phyloP scores from a whole-genome alignment of 140 eudicot species.

The Artemisia princeps region DNA sequence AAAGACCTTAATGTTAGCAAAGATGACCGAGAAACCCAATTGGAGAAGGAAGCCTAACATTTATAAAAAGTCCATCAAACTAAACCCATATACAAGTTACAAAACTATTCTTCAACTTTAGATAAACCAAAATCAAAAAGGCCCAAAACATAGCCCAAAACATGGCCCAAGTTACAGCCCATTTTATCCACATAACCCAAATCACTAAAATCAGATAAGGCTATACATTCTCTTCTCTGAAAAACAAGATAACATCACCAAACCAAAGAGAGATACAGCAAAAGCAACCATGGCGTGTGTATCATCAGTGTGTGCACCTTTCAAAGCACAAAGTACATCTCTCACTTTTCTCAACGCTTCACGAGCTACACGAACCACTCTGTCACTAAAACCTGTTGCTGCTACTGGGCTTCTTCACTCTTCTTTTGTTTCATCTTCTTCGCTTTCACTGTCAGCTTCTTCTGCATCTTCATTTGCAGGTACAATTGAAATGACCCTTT shows the following conservation, averaged over 20 bases:
- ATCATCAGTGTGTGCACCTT: slow-evolving; percentile 28
- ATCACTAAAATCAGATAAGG: no score
- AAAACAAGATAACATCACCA: slow-evolving; percentile 1
- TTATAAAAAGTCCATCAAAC: no score
- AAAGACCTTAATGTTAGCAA: no score
- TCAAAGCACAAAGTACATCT: slow-evolving; percentile 31
- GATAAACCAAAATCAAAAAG: no score
- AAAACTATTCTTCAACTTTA: no score
- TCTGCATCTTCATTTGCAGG: slow-evolving; percentile 34
- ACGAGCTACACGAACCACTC: slow-evolving; percentile 20
- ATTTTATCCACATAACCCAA: no score
- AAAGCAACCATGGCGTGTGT: slow-evolving; percentile 29
- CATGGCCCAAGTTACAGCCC: no score
- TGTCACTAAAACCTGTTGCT: slow-evolving; percentile 29
- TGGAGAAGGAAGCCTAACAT: no score
- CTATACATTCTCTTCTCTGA: not conserved
- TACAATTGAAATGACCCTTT: not conserved
- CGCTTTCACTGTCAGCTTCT: slow-evolving; percentile 23
- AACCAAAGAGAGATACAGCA: slow-evolving; percentile 1
- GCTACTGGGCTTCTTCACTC: slow-evolving; percentile 31
- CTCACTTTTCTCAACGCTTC: slow-evolving; percentile 26
- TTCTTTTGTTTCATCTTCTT: slow-evolving; percentile 31
- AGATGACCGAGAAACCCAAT: no score
- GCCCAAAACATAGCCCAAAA: no score
- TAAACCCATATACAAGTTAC: no score